Base-by-base conservation (phyloP, 2,329 filamentous ascomycete genomes). In the Penicillium sp. region DNA sequence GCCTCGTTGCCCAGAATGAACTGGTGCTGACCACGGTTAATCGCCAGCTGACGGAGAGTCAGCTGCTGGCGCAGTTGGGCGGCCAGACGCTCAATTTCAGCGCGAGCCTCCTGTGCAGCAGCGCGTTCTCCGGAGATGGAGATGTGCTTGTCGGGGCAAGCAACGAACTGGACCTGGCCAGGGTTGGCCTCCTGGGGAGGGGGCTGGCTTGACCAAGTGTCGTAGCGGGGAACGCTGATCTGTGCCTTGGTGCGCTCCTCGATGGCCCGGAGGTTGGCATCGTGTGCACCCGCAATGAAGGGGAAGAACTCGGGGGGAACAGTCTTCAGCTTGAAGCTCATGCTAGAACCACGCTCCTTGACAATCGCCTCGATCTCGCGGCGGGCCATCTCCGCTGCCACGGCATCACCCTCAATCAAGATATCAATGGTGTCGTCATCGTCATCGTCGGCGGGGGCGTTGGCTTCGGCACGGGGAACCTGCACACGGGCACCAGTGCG, bases 271-370 rank as follows among this genome's bases (percentile, higher is more conserved):
- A 90, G 76, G 47, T 85, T 78, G 44, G 83, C 79, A 69, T 92
- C 90, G 70, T 88, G 83, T 9, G 88, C 85, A 45, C 92, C 92
- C 22, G 91, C 88, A 72, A 99, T 88, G 79, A 99, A 99, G 48
- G 93, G 93, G 75, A 94, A 99, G 74, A 94, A 95, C 71, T 96
- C 92, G 24, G 91, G 84, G 7, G 94, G 92, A 55, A 99, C 88
- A 45, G 87, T 86, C 73, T 88, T 90, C 61, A 99, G 76, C 65
- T 89, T 90, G 53, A 91, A 82, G 75, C 85, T 94, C 68, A 92
- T 84, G 63, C 88, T 93, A 51, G 90, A 88, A 49, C 89, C 87
- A 58, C 91, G 87, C 74, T 97, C 92, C 65, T 88, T 88, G 52
- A 90, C 91, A 70, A 97, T 97, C 66, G 88, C 88, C 67, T 90